Evolutionary conservation across 2,329 filamentous ascomycete species (phyloP), one percentile per base, ranked within the genome.

Genomic region (Drechslerella stenobrocha): DNA sequence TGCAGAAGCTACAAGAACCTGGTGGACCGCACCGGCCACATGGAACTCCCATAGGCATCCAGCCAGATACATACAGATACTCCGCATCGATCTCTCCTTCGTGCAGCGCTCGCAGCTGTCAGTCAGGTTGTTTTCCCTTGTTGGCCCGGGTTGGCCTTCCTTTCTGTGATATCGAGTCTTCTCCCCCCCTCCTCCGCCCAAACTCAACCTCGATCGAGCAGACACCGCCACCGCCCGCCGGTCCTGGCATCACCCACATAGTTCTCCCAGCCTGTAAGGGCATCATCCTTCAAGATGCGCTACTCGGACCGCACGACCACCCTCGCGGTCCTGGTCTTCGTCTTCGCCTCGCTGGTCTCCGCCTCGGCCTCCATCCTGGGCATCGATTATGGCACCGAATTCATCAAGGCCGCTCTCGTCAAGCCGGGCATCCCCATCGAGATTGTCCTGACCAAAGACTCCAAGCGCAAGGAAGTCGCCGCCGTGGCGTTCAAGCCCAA

Each of bases 391-490:
- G 93, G 93, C 72, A 96, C 93, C 59, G 90, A 96, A 77, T 96
- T 95, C 79, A 88, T 98, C 79, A 98, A 97, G 80, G 92, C 92
- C 24, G 86, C 89, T 11, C 84, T 98, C 40, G 92, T 98, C 70
- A 97, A 97, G 79, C 93, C 93, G 1, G 93, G 93, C 69, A 92
- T 95, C 52, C 93, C 93, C 8, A 89, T 98, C 75, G 93, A 98
- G 72, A 97, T 98, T 71, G 92, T 98, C 76, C 83, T 96, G 59
- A 96, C 91, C 26, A 98, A 97, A 77, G 93, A 98, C 79, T 96
- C 93, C 26, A 89, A 95, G 77, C 87, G 93, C 75, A 98, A 98
- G 81, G 93, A 98, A 77, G 84, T 83, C 22, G 89, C 91, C 1
- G 91, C 90, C 40, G 85, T 98, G 72, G 88, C 90, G 42, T 97